Base-by-base conservation (phyloP, 2,329 filamentous ascomycete species). In the Talaromyces marneffei region DNA sequence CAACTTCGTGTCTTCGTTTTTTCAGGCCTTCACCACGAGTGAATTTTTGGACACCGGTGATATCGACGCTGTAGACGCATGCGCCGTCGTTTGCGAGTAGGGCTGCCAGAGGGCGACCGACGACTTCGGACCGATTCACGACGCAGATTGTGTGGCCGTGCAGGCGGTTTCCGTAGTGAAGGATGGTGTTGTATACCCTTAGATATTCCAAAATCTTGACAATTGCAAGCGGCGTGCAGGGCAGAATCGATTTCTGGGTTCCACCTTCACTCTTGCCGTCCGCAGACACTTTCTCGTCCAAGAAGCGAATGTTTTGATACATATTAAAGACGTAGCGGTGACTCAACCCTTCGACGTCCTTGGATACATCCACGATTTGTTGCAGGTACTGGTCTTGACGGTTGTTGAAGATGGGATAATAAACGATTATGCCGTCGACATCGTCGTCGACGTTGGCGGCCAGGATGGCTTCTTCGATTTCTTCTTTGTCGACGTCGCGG, bases 321-420 rank as follows among this genome's bases (percentile, higher is more conserved):
- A 99, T 97, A 83, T 99, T 99, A 85, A 93, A 92, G 72, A 97
- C 89, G 79, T 97, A 92, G 72, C 87, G 88, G 77, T 97, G 93
- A 69, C 89, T 91, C 62, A 99, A 85, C 37, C 94, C 94, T 77
- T 99, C 94, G 66, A 99, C 93, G 71, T 99, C 94, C 78, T 99
- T 97, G 75, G 84, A 79, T 46, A 96, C 83, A 61, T 91, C 87
- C 61, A 97, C 92, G 2, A 95, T 91, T 79, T 97, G 92, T 78
- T 97, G 93, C 66, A 99, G 86, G 76, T 97, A 97, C 75, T 90
- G 89, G 77, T 99, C 94, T 76, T 96, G 91, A 29, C 86, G 84
- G 57, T 87, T 88, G 79, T 92, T 89, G 77, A 97, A 97, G 77
- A 99, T 95, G 60, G 94, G 94, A 76, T 97, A 99, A 83, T 99